Conservation (phyloP, 306 rosid genomes). For the Corylus americana region DNA sequence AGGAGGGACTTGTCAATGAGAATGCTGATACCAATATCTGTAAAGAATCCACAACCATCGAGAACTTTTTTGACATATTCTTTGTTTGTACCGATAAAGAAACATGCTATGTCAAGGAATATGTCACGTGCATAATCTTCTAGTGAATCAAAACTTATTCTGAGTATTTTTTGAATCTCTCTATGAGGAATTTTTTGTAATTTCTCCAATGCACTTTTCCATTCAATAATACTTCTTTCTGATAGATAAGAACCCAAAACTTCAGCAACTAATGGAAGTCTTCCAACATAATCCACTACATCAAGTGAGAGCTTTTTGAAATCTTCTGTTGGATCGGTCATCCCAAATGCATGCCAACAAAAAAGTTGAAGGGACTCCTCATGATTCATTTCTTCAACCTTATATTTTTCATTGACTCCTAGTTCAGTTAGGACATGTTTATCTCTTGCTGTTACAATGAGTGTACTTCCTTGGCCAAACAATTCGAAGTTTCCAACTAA, state of each 20-base stretch:
- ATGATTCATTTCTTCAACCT: background rate
- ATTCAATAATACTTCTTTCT: slow-evolving; percentile 19
- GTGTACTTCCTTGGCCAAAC: slow-evolving; percentile 29
- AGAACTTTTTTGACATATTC: slow-evolving; percentile 14
- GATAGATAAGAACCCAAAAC: slow-evolving; percentile 35
- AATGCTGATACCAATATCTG: slow-evolving; percentile 32
- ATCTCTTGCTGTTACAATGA: slow-evolving; percentile 36
- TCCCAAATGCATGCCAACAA: slow-evolving; percentile 37
- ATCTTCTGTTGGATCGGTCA: background rate
- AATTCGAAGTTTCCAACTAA: background rate
- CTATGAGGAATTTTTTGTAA: slow-evolving; percentile 26
- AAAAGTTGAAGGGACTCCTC: slow-evolving; percentile 27
- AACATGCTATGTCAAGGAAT: slow-evolving; percentile 46
- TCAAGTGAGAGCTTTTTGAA: slow-evolving; percentile 1
- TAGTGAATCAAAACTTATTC: slow-evolving; percentile 31
- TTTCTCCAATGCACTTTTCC: slow-evolving; percentile 32
- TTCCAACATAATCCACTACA: slow-evolving; percentile 29
- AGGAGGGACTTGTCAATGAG: slow-evolving; percentile 33
- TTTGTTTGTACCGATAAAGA: slow-evolving; percentile 34
- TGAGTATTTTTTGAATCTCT: slow-evolving; percentile 28
- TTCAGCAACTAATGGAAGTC: slow-evolving; percentile 45
- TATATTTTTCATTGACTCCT: background rate
- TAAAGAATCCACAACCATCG: slow-evolving; percentile 34
- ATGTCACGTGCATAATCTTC: slow-evolving; percentile 21
- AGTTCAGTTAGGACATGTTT: background rate